Percentiles rank a stretch among this genome's conserved stretches.
These are phyloP conservation scores for Mucor sp. DNA, from an alignment of 371 early-diverging fungal genomes.

Conservation along the genomic window DNA sequence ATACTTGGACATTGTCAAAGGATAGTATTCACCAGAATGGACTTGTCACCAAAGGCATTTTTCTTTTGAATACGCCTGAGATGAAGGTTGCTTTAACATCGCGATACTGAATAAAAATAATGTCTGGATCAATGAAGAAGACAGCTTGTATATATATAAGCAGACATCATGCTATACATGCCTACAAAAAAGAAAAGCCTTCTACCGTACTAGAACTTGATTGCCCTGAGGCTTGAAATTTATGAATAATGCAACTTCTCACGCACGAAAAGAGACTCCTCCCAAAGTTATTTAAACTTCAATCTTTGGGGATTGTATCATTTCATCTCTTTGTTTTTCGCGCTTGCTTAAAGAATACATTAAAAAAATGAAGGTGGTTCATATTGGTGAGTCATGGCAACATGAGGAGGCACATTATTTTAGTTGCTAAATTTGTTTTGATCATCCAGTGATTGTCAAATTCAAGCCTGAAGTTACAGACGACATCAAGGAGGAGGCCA, in stretches of 20 bases:
- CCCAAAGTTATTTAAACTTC: neutral
- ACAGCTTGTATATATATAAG: too few relatives aligned
- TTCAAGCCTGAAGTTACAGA: slow-evolving; percentile 47
- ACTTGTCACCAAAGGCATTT: neutral
- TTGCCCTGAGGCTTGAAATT: neutral
- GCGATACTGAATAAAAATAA: slow-evolving; percentile 4
- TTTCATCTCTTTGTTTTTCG: neutral
- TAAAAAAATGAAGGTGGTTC: slow-evolving; percentile 29
- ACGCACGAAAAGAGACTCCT: neutral
- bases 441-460: slow-evolving; percentile 40
- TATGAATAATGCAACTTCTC: neutral
- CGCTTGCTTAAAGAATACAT: neutral
- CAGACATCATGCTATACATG: too few relatives aligned
- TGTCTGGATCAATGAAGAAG: too few relatives aligned
- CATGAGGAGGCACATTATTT: neutral
- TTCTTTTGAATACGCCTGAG: neutral
- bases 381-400: slow-evolving; percentile 33
- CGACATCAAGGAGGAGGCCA: slow-evolving; percentile 14
- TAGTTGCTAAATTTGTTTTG: neutral
- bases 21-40: slow-evolving; percentile 25
- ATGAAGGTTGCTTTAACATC: slow-evolving; percentile 6
- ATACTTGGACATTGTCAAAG: slow-evolving; percentile 20
- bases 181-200: too few relatives aligned
- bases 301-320: neutral
- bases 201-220: too few relatives aligned